Conservation (phyloP, 2,329 filamentous ascomycete species). For the Trichoderma brevicompactum region DNA sequence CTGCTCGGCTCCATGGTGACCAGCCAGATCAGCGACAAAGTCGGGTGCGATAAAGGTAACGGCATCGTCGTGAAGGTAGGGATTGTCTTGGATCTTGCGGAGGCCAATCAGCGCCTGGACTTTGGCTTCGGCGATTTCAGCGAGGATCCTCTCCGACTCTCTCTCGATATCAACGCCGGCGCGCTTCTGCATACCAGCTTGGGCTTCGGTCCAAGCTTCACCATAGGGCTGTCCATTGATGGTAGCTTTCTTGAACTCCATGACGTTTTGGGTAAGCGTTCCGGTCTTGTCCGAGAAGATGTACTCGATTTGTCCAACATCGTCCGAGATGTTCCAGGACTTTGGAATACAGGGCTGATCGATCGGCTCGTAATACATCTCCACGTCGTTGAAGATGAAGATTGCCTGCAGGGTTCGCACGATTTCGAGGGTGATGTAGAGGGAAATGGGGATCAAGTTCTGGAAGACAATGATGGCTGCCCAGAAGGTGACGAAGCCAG, state of each 20-base stretch:
- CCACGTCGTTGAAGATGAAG: constrained; percentile 95
- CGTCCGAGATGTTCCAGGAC: constrained; percentile 98
- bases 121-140: constrained; percentile 80
- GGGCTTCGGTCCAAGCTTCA: constrained; percentile 96
- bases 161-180: constrained; percentile 84
- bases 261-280: constrained; percentile 93
- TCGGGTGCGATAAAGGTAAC: constrained; percentile 92
- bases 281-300: constrained; percentile 99
- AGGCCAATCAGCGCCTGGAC: constrained; percentile 72
- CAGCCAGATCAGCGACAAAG: constrained; percentile 81
- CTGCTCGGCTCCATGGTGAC: constrained; percentile 76
- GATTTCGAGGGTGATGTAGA: constrained; percentile 97
- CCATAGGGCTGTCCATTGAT: constrained; percentile 96
- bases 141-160: constrained; percentile 71
- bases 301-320: constrained; percentile 97
- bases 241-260: constrained; percentile 99
- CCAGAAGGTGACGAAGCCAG: constrained; percentile 97
- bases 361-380: constrained; percentile 96
- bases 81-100: constrained; percentile 81
- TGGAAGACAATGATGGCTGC: constrained; percentile 93
- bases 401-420: constrained; percentile 90
- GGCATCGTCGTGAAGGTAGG: constrained; percentile 86
- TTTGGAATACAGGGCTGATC: constrained; percentile 97
- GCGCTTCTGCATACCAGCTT: constrained; percentile 93
- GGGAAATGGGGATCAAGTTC: constrained; percentile 96